A percentile compares a stretch with the other conserved stretches of the same genome.
Evolutionary conservation across 306 rosid species (phyloP).

Genomic region (Vigna mungo): DNA sequence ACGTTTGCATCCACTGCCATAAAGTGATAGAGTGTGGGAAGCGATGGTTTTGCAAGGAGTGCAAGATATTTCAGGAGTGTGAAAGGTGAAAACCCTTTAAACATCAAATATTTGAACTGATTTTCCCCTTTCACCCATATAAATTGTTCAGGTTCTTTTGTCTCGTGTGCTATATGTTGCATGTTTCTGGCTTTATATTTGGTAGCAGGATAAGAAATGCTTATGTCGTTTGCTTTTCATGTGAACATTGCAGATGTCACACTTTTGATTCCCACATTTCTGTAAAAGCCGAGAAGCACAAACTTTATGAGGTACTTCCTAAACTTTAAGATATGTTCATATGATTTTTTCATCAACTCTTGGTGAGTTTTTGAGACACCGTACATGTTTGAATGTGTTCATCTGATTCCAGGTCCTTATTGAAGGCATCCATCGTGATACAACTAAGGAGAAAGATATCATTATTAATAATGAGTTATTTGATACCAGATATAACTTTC

Average conservation of each 20-base stretch:
- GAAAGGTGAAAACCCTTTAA: constrained; percentile 56
- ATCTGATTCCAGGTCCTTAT: constrained; percentile 46
- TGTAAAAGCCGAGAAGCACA: constrained; percentile 49
- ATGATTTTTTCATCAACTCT: too few species aligned
- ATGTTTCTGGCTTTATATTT: neutral
- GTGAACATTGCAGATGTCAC: constrained; percentile 52
- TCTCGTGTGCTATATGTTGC: too few species aligned
- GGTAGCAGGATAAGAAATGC: neutral
- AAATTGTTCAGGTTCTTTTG: too few species aligned
- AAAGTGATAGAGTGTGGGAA: constrained; percentile 58
- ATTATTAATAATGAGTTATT: constrained; percentile 50
- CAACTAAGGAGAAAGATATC: constrained; percentile 54
- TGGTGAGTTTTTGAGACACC: neutral
- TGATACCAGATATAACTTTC: constrained; percentile 50
- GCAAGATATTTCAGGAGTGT: constrained; percentile 67
- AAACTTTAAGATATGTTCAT: too few species aligned
- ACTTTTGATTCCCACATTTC: constrained; percentile 52
- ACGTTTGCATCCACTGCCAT: constrained; percentile 59
- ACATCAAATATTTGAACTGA: neutral
- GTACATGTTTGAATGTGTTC: constrained; percentile 7
- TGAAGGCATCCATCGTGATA: constrained; percentile 49
- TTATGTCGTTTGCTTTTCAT: constrained; percentile 22
- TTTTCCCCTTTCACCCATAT: neutral
- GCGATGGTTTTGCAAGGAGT: constrained; percentile 66
- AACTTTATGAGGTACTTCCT: constrained; percentile 51